A percentile compares a stretch with the other conserved stretches of the same genome.
Conservation (phyloP, 176 grass and related monocot genomes). For the Cocos nucifera region DNA sequence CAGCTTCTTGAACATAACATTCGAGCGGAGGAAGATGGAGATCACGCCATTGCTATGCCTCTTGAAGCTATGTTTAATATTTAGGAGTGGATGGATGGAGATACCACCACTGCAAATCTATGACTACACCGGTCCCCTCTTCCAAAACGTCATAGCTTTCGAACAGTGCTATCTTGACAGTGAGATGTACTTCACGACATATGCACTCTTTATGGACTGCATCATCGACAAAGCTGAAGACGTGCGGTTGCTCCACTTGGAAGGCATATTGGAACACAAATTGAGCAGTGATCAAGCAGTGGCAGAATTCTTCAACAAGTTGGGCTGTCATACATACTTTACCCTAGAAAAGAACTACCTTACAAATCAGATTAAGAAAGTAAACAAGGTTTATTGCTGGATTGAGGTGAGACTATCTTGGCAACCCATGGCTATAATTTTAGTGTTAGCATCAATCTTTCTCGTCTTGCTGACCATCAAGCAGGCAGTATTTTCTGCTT, state of each 20-base stretch:
- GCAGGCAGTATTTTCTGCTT: constrained; percentile 24
- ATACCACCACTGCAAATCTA: constrained; percentile 30
- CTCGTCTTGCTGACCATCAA: constrained; percentile 13
- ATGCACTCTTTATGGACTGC: neutral
- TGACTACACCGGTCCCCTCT: constrained; percentile 11
- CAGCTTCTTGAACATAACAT: constrained; percentile 18
- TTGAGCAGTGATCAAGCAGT: neutral
- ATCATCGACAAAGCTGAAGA: constrained; percentile 17
- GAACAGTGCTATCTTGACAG: constrained; percentile 20
- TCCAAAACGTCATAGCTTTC: constrained; percentile 10
- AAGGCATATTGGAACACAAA: constrained; percentile 10
- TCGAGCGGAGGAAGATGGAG: neutral
- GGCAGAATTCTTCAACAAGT: neutral
- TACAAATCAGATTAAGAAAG: neutral
- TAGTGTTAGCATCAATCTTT: neutral
- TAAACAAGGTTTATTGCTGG: constrained; percentile 10
- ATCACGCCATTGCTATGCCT: too few species aligned
- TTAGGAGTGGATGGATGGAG: constrained; percentile 10
- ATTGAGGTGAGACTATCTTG: constrained; percentile 30
- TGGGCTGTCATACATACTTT: neutral
- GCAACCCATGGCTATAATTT: constrained; percentile 30
- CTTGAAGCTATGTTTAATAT: too few species aligned
- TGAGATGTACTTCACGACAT: constrained; percentile 1
- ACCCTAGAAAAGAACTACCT: constrained; percentile 13
- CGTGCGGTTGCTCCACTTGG: constrained; percentile 17